A percentile compares a stretch with the other conserved stretches of the same genome.
phyloP scores from a whole-genome alignment of 176 grass and related monocot species.

The Eragrostis nindensis region DNA sequence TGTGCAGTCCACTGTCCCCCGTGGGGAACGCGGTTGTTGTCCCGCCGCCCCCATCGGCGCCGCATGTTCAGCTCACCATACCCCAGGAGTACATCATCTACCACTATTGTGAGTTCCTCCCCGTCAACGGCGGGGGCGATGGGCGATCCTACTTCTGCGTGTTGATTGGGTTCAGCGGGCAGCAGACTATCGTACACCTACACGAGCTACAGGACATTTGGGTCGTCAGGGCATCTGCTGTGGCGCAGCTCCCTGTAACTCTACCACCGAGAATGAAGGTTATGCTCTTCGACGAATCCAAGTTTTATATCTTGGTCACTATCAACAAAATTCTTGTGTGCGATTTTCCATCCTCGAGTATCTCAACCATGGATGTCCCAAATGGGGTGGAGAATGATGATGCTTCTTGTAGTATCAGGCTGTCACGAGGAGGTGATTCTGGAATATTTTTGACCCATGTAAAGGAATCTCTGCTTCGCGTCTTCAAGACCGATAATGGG shows the following conservation, averaged over 20 bases:
- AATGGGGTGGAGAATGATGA: slow-evolving; percentile 18
- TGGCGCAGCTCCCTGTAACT: neutral
- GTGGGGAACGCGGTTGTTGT: neutral
- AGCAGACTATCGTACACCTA: slow-evolving; percentile 15
- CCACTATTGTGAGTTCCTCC: slow-evolving; percentile 24
- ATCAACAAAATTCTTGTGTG: neutral
- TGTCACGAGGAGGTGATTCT: neutral
- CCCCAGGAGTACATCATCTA: neutral
- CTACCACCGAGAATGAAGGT: neutral
- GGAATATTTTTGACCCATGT: slow-evolving; percentile 9
- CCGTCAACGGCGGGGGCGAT: neutral
- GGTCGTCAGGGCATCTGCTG: slow-evolving; percentile 2
- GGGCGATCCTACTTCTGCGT: slow-evolving; percentile 31
- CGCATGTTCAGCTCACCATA: slow-evolving; percentile 9
- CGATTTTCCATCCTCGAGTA: neutral
- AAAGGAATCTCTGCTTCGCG: neutral
- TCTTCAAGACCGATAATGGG: neutral
- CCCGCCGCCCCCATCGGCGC: slow-evolving; percentile 14
- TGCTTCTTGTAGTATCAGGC: neutral
- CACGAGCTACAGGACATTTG: slow-evolving; percentile 23
- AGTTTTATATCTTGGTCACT: slow-evolving; percentile 8
- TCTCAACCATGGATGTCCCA: slow-evolving; percentile 23
- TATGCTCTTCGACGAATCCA: slow-evolving; percentile 8
- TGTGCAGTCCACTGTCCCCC: slow-evolving; percentile 36
- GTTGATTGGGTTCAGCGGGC: slow-evolving; percentile 21